Evolutionary conservation across 345 rosid species (phyloP).

Genomic region (Pugionium cornutum): DNA sequence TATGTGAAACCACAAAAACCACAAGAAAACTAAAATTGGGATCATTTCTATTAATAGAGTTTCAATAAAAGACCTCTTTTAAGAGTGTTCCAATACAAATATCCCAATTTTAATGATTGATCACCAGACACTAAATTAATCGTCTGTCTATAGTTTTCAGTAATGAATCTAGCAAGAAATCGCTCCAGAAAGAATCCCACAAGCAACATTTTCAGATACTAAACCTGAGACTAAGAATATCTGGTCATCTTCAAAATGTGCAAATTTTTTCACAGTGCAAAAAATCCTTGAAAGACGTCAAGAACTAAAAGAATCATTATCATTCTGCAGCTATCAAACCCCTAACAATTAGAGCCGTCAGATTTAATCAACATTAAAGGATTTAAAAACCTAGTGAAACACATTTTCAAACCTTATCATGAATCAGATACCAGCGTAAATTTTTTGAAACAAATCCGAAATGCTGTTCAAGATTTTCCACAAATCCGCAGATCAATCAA

Average conservation of each 20-base stretch:
- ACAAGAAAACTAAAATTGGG: conserved; percentile 3
- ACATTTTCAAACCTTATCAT: conserved; percentile 8
- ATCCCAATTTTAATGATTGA: too few species aligned
- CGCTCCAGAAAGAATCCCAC: conserved; percentile 5
- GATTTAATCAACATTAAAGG: conserved; percentile 30
- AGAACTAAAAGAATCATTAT: too few species aligned
- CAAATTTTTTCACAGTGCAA: not conserved
- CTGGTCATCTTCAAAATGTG: not conserved
- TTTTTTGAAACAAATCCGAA: too few species aligned
- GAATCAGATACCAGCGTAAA: too few species aligned
- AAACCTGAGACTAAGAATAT: not conserved
- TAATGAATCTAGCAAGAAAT: too few species aligned
- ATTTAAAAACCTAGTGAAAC: conserved; percentile 13
- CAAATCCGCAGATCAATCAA: conserved; percentile 17
- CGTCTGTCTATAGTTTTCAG: too few species aligned
- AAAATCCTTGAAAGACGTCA: too few species aligned
- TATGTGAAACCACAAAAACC: not conserved
- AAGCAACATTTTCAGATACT: conserved; percentile 25
- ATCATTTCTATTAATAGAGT: conserved; percentile 10
- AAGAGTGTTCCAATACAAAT: not conserved
- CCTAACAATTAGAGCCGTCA: conserved; percentile 29
- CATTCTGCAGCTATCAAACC: conserved; percentile 17
- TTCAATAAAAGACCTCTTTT: not conserved
- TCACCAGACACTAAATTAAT: too few species aligned
- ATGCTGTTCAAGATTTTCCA: conserved; percentile 12